Evolutionary conservation across 176 grass and related monocot species (phyloP), one percentile per base, ranked within the genome.

Genomic region (Coix lacrymajobi): DNA sequence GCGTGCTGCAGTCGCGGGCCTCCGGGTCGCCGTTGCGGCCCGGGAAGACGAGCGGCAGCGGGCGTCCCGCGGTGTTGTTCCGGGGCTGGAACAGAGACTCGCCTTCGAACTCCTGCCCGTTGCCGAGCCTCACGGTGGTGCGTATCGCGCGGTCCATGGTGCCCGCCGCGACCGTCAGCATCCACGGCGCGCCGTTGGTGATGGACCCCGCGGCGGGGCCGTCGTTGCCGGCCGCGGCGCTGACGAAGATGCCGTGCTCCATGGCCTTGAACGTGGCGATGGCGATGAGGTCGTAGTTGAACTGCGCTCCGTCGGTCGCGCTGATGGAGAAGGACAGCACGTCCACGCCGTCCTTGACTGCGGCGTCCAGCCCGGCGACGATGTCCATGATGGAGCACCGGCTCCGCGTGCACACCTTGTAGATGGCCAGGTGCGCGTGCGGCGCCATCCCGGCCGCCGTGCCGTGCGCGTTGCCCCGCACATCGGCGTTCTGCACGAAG

Each of bases 361-460:
- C 91, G 24, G 85, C 83, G 58, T 93, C 91, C 0, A 93, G 81
- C 31, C 91, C 91, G 0, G 91, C 85, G 5, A 93, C 65, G 67
- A 93, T 79, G 84, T 88, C 87, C 85, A 90, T 77, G 64, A 90
- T 84, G 56, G 88, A 87, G 58, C 91, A 93, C 2, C 87, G 76
- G 83, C 75, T 77, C 9, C 84, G 73, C 6, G 79, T n/a, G 62
- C 92, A 94, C 63, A 94, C 92, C 82, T 94, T 94, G 86, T 94
- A 94, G 0, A 94, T 79, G 10, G 92, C 89, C 0, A 94, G 80
- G 86, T 94, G 92, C 44, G 92, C 92, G 77, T 94, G 87, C 71
- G 92, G 92, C 36, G 92, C 88, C 81, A 94, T 91, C 0, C 92
- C 92, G 38, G 92, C 84, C 0, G 92, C 92, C 17, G 86, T 94